Percentiles rank a stretch among this genome's conserved stretches.
Conservation (phyloP, 202 grass and related monocot species). For the Setaria italica region DNA sequence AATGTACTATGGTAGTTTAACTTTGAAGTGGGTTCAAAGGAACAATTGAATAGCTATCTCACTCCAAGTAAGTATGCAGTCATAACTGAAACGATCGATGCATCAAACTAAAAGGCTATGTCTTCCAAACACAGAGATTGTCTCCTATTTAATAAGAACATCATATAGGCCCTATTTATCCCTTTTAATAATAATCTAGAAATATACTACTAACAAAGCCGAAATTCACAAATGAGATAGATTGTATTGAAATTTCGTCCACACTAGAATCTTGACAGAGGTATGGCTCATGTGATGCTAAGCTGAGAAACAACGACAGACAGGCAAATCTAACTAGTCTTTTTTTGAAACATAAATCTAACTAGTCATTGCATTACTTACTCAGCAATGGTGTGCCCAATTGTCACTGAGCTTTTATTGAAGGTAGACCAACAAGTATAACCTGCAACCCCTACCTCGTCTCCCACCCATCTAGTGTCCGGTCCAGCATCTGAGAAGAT, state of each 20-base stretch:
- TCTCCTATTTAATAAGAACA: slow-evolving; percentile 5
- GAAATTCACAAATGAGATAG: background rate
- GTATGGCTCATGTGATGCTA: slow-evolving; percentile 17
- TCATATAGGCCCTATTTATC: background rate
- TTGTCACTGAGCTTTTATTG: slow-evolving; percentile 73
- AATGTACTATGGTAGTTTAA: background rate
- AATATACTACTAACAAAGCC: background rate
- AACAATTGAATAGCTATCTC: background rate
- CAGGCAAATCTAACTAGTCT: background rate
- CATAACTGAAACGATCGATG: background rate
- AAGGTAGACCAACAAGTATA: slow-evolving; percentile 87
- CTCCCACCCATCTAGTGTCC: slow-evolving; percentile 86
- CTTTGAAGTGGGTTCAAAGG: background rate
- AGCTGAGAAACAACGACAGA: background rate
- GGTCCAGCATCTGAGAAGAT: slow-evolving; percentile 97
- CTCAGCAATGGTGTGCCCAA: slow-evolving; percentile 64
- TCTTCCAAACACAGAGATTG: slow-evolving; percentile 16
- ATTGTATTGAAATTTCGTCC: slow-evolving; percentile 10
- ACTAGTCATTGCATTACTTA: slow-evolving; percentile 40
- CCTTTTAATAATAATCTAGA: background rate
- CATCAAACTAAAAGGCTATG: background rate
- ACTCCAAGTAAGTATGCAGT: slow-evolving; percentile 2
- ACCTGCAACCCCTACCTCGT: slow-evolving; percentile 71
- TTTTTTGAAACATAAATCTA: background rate
- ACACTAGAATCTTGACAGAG: slow-evolving; percentile 27